These are phyloP conservation scores for Aspergillus phoenicis DNA, from an alignment of 2,329 filamentous ascomycete genomes.

Conservation along the genomic window DNA sequence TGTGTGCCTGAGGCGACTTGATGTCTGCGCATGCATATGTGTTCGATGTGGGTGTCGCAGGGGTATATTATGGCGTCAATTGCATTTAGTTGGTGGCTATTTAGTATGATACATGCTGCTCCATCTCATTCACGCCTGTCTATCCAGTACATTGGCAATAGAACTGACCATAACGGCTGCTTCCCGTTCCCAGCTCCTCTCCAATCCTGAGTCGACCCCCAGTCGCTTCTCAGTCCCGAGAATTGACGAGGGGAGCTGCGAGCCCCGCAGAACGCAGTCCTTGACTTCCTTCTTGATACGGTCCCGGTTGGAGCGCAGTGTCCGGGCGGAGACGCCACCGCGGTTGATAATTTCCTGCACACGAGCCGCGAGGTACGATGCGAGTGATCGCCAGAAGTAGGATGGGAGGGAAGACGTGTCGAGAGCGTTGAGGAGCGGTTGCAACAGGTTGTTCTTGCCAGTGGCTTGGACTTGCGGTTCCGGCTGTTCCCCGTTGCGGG, in stretches of 20 bases:
- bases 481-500: conserved; percentile 31
- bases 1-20: too few species aligned
- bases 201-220: conserved; percentile 48
- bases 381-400: conserved; percentile 92
- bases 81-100: neutral
- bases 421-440: conserved; percentile 72
- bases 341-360: conserved; percentile 83
- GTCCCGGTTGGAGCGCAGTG: conserved; percentile 73
- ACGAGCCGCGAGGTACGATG: conserved; percentile 71
- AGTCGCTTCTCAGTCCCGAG: conserved; percentile 51
- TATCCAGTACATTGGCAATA: conserved; percentile 62
- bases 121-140: neutral
- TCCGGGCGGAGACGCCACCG: conserved; percentile 81
- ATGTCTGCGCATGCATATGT: too few species aligned
- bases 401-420: conserved; percentile 86
- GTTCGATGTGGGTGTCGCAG: too few species aligned
- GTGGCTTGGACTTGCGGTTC: conserved; percentile 32
- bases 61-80: neutral
- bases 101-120: neutral
- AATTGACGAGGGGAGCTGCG: conserved; percentile 63
- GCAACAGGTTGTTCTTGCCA: conserved; percentile 60
- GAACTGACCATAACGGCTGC: conserved; percentile 92
- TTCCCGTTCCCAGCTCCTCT: conserved; percentile 78
- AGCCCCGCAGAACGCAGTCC: conserved; percentile 80
- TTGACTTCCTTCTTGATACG: conserved; percentile 74